Evolutionary conservation across 169 alveolate genomes (phyloP), one percentile per base, ranked within the genome.

Genomic region (Plasmodium chabaudi): DNA sequence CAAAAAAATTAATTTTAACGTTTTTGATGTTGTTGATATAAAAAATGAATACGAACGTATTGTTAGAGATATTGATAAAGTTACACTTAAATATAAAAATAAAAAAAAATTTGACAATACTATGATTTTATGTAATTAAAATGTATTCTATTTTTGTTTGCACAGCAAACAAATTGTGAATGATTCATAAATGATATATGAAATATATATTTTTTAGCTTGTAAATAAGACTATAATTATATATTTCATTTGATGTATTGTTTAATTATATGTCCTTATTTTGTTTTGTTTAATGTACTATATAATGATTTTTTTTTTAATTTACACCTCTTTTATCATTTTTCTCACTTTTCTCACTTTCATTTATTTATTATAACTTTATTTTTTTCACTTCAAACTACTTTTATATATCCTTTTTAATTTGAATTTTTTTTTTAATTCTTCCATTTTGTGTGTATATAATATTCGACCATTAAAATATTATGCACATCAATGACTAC

Each of bases 11-110:
- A 46, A 56, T 49, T 84, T 84, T 51, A 84, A 84, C 13, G 68
- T 84, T 69, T 84, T 84, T 64, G 91, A 67, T 63, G 51, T 84
- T 10, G 68, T 84, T 5, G 91, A 84, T 64, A 68, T 56, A 25
- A 84, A 84, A 51, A 15, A 67, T 9, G 67, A 68, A 61, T 68
- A 84, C 60, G 91, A 84, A 21, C 84, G 57, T n/a, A 84, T 84
- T 56, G 27, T 51, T 19, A 84, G 91, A 63, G 70, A 84, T 69
- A 15, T 73, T 17, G 91, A 84, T 9, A 84, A 84, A 15, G 91
- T 84, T 19, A 7, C 60, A 64, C 46, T 59, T 15, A 84, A 84
- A 19, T 84, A 84, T 84, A 70, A 84, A 69, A 67, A 84, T 70
- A 67, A 55, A 25, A 67, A 70, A 46, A 84, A 84, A 69, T 84